Evolutionary conservation across 2,329 filamentous ascomycete genomes (phyloP), one percentile per base, ranked within the genome.

Genomic region (Trichophyton rubrum): DNA sequence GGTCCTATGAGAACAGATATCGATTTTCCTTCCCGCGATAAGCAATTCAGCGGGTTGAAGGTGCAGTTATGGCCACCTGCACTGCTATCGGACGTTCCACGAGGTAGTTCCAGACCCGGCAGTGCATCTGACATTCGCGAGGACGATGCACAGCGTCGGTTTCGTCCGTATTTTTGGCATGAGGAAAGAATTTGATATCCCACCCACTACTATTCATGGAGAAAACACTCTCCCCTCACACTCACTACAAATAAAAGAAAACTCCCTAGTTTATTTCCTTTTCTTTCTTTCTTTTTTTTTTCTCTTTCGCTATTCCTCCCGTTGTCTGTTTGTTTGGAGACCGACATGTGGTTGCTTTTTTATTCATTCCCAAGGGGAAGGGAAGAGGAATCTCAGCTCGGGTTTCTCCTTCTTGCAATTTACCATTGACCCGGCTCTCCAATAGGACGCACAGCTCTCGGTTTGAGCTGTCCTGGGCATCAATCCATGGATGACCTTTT

Each of bases 131-230:
- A 55, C 51, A 35, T 35, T 27, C 51, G 15, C 13, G 51, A 1
- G 22, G 30, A 55, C 5, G 35, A 35, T 58, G 35, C 15, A 45
- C 40, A 58, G 56, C 35, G 43, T 41, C 40, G 35, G 56, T 58
- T 45, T 58, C 22, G 56, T 35, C 40, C 56, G 40, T 43, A 9
- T 58, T n/a, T 24, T 20, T 27, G 27, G n/a, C 27, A 1, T 30
- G 33, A 27, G 27, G 56, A 22, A 20, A 56, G 41, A 24, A 24
- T 43, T 58, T 43, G 56, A 58, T 58, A 55, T 38, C 51, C 51
- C 7, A 35, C 9, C n/a, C 8, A 11, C 3, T 9, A 33, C 49
- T 33, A 15, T 17, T 47, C 27, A 30, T 51, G 6, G 20, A 30
- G 47, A n/a, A n/a, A 41, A 7, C 27, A 30, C 27, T 30, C 33